phyloP scores from a whole-genome alignment of 345 rosid genomes.

The Lepidium sativum region DNA sequence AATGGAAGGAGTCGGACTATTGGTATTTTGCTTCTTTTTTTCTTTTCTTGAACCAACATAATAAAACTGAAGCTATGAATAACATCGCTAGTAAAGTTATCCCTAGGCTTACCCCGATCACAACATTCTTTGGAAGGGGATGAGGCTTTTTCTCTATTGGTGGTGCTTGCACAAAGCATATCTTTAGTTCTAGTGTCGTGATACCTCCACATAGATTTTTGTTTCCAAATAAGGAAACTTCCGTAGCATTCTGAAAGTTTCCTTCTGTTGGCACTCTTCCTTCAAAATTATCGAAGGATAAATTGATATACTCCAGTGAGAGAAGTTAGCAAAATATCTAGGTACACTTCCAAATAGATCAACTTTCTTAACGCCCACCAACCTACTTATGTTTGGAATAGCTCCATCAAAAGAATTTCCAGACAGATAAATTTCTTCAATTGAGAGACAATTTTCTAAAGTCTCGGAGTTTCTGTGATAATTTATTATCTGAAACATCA shows the following conservation, averaged over 20 bases:
- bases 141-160: neutral
- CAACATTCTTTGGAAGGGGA: neutral
- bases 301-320: neutral
- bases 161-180: neutral
- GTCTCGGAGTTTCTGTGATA: no score
- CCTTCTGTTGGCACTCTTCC: neutral
- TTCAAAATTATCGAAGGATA: neutral
- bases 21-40: neutral
- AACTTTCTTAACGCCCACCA: neutral
- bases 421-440: no score
- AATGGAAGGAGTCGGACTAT: neutral
- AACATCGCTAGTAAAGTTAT: neutral
- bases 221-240: neutral
- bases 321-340: neutral
- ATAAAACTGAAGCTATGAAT: neutral
- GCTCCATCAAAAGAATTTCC: neutral
- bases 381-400: neutral
- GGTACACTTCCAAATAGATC: conserved; percentile 5
- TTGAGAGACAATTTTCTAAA: no score
- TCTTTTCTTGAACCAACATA: neutral
- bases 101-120: neutral
- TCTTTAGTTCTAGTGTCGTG: neutral
- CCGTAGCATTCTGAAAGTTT: neutral
- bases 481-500: no score
- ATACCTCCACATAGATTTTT: neutral